These are phyloP conservation scores for Cladosporium oxysporum DNA, from an alignment of 2,329 filamentous ascomycete species.

Conservation along the genomic window DNA sequence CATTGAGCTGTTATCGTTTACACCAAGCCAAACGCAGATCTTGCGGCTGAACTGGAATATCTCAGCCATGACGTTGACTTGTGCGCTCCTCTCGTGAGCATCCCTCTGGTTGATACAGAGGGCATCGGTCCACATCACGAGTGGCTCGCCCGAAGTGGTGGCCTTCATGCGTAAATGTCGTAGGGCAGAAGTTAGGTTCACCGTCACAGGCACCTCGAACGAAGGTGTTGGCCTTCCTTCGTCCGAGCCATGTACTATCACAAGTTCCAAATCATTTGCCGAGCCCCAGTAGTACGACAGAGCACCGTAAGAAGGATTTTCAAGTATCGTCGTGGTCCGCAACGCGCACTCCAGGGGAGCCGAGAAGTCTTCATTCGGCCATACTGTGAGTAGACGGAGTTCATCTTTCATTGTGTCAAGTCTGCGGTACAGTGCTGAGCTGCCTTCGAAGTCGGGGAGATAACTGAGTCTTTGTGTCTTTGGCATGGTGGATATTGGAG, in stretches of 20 bases:
- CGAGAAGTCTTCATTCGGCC: not conserved
- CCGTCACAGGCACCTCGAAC: not conserved
- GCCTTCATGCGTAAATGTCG: not conserved
- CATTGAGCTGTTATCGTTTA: no score
- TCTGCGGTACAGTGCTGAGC: not conserved
- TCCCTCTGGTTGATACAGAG: constrained; percentile 1
- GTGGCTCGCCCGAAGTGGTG: not conserved
- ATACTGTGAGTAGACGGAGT: not conserved
- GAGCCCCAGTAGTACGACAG: constrained; percentile 3
- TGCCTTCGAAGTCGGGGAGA: not conserved
- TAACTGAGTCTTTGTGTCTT: not conserved
- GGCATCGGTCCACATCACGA: not conserved
- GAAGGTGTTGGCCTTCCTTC: not conserved
- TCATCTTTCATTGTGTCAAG: not conserved
- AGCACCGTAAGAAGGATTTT: not conserved
- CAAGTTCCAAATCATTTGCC: not conserved
- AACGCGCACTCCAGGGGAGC: not conserved
- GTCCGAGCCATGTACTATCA: not conserved
- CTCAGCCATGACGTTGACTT: not conserved
- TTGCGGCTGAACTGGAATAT: not conserved
- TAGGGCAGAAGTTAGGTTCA: not conserved
- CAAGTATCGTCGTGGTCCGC: not conserved
- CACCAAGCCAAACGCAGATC: not conserved
- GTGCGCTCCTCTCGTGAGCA: not conserved
- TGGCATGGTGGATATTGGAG: not conserved